Evolutionary conservation across 2,329 filamentous ascomycete genomes (phyloP), one percentile per base, ranked within the genome.

Genomic region (Xylariaceae sp.): DNA sequence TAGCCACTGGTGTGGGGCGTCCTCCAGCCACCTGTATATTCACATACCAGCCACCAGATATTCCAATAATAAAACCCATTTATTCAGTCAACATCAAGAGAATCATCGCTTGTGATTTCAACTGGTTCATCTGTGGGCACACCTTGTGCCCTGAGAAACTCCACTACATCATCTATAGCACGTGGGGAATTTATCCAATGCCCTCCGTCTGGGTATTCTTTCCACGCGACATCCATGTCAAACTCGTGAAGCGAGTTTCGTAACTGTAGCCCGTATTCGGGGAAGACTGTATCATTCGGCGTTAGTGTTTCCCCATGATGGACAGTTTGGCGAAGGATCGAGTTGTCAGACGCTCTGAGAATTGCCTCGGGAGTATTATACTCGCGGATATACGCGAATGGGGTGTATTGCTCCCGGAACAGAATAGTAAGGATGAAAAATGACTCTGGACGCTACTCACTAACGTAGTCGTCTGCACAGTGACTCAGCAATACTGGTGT

Each of bases 401-500:
- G 23, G 23, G 23, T 4, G 9, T 26, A 4, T 9, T 26, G 23
- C 23, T 26, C 23, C 23, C 9, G 23, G 9, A 26, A 26, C 9
- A 9, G 23, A 9, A 26, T 9, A 9, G 23, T 4, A 9, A 26
- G 23, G 23, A 9, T 26, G 23, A 26, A 4, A 26, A 26, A 9
- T 26, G 23, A 26, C 4, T 26, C 23, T 26, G 23, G 23, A 26
- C 9, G 23, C 23, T 26, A 26, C 23, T 26, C 23, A 26, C 23
- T 54, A 6, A 77, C 57, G 1, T 73, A 70, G 56, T 81, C 79
- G 45, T 81, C 74, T 1, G 63, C 57, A 48, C 76, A 79, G 58
- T 81, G 79, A 48, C 78, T 71, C 2, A 81, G 64, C 48, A 81
- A 67, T 6, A 77, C 63, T 0, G 77, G 79, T 47, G 77, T 81